phyloP scores from a whole-genome alignment of 139 green algal species.

The Mesotaenium endlicherianum region DNA sequence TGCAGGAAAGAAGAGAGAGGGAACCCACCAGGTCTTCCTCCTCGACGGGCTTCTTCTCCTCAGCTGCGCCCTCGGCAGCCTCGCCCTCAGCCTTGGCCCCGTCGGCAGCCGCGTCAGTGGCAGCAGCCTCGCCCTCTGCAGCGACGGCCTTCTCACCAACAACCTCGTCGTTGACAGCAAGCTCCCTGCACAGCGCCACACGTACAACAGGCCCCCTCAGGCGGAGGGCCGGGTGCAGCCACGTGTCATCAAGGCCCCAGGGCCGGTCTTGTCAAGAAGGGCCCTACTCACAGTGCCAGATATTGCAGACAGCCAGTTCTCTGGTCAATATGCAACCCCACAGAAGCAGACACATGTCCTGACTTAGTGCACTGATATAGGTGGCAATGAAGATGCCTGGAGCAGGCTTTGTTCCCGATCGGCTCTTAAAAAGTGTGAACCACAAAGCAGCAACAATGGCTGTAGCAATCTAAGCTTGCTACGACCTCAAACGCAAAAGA shows the following conservation, averaged over 20 bases:
- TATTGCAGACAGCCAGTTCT: no score
- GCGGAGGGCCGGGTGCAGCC: no score
- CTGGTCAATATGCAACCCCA: no score
- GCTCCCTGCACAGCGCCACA: not conserved
- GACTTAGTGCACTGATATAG: no score
- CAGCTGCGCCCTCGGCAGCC: not conserved
- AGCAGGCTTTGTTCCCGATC: no score
- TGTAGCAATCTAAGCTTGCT: not conserved
- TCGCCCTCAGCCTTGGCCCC: not conserved
- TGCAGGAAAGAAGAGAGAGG: not conserved
- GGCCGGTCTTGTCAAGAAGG: no score
- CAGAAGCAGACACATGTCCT: no score
- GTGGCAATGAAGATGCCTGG: no score
- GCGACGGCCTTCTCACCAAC: not conserved
- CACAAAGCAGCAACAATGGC: not conserved
- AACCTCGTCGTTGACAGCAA: not conserved
- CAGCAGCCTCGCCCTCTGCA: conserved; percentile 34
- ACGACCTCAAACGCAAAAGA: not conserved
- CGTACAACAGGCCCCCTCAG: not conserved
- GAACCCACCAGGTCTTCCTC: conserved; percentile 33
- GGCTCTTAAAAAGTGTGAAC: no score
- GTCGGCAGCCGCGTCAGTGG: not conserved
- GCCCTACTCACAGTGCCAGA: no score
- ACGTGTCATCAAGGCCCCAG: no score
- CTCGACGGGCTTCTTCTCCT: conserved; percentile 35